Base-by-base conservation (phyloP, 2,329 filamentous ascomycete genomes). In the Colletotrichum liaoningense region DNA sequence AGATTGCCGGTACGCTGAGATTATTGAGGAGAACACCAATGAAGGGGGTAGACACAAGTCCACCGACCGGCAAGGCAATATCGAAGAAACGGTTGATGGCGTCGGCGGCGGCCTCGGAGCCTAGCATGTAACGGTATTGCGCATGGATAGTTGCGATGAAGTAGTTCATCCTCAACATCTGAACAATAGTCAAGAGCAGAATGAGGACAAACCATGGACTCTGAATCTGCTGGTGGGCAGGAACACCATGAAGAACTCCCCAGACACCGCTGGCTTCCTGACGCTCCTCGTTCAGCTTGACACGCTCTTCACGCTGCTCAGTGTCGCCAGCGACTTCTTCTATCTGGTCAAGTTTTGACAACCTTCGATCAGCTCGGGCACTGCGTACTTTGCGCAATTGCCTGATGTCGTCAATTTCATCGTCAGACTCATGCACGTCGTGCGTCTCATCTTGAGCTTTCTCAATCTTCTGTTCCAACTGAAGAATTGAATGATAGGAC, bases 121-220 rank as follows among this genome's bases (percentile, higher is more conserved):
- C 84, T 3, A 95, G 86, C 65, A 95, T 88, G 77, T 90, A 92
- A 4, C 88, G 86, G 79, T 95, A 95, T 80, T 95, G 93, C 2
- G 91, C 86, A 6, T 91, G 86, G 63, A 93, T 89, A 1, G 92
- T 93, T 1, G 92, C 91, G 63, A 94, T 92, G 77, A 74, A 73
- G 80, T 93, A 94, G 81, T 95, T 95, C 88, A 95, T 94, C 7
- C 89, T 86, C 33, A 89, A 84, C 88, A 90, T 90, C 77, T 90
- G 88, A 2, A 90, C 77, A 1, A 89, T 83, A 0, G 85, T 94
- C 77, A 94, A 90, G 5, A 92, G 78, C 0, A 93, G 87, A 63
- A 95, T 90, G n/a, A 95, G 86, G 14, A 92, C 83, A 80, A 93
- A 95, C 92, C 93, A 95, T 0, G 90, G 89, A 1, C 90, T 91